A percentile compares a stretch with the other conserved stretches of the same genome.
These are phyloP conservation scores for Arbutus unedo DNA, from an alignment of 148 eudicot genomes.

Conservation along the genomic window DNA sequence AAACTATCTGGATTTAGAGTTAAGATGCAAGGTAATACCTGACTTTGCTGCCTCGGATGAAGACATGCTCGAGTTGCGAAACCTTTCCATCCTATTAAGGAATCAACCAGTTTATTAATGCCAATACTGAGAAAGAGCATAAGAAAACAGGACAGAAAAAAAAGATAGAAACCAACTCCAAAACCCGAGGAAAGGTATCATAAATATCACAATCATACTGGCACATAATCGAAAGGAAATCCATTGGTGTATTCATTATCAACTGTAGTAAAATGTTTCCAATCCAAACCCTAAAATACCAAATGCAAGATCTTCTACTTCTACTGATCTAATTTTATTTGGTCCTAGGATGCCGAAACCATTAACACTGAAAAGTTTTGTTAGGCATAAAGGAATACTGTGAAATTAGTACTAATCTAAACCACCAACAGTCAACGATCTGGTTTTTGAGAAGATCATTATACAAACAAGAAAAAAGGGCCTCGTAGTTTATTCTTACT, in stretches of 20 bases:
- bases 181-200: background rate
- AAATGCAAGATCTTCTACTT: too few relatives aligned
- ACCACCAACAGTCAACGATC: background rate
- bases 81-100: constrained; percentile 79
- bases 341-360: too few relatives aligned
- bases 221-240: background rate
- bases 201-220: background rate
- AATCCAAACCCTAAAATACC: background rate
- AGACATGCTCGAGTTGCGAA: constrained; percentile 95
- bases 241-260: background rate
- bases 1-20: too few relatives aligned
- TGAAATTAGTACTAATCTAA: background rate
- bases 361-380: too few relatives aligned
- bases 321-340: too few relatives aligned
- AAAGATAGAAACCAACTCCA: background rate
- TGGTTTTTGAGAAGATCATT: background rate
- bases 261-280: background rate
- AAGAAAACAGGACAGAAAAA: background rate
- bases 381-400: background rate
- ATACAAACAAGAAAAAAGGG: background rate
- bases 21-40: constrained; percentile 36
- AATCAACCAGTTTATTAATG: background rate
- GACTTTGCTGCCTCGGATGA: constrained; percentile 95
- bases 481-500: background rate
- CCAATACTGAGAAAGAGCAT: background rate